Conservation (phyloP, 257 asterid genomes). For the Plectranthus barbatus region DNA sequence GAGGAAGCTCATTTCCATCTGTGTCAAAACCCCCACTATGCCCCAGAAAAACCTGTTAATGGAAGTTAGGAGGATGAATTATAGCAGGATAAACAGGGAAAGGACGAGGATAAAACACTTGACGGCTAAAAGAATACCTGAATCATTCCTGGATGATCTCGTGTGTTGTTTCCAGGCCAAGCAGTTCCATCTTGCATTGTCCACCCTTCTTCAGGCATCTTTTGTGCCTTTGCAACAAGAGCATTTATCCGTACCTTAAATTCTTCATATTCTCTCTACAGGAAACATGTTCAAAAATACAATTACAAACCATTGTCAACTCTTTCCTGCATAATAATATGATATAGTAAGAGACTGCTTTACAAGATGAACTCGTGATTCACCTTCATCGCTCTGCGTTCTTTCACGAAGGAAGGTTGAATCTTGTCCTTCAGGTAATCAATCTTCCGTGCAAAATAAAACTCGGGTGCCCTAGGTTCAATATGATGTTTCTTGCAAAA, state of each 20-base stretch:
- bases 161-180: conserved; percentile 73
- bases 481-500: conserved; percentile 58
- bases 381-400: conserved; percentile 77
- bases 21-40: conserved; percentile 67
- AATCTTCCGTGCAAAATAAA: conserved; percentile 59
- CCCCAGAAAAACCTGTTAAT: conserved; percentile 58
- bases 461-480: conserved; percentile 72
- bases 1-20: conserved; percentile 75
- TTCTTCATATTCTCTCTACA: conserved; percentile 75
- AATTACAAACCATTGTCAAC: conserved; percentile 1
- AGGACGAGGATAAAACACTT: not conserved
- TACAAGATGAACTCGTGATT: not conserved
- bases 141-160: conserved; percentile 77
- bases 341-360: not conserved
- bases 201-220: conserved; percentile 88
- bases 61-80: conserved; percentile 1
- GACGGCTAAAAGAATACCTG: conserved; percentile 28
- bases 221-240: conserved; percentile 67
- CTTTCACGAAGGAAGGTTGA: conserved; percentile 67
- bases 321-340: not conserved
- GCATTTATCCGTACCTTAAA: conserved; percentile 65
- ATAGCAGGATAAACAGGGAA: not conserved
- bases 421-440: conserved; percentile 70
- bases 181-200: conserved; percentile 78
- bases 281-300: not conserved